Evolutionary conservation across 148 eudicot genomes (phyloP), one percentile per base, ranked within the genome.

Genomic region (Limonium bicolor): DNA sequence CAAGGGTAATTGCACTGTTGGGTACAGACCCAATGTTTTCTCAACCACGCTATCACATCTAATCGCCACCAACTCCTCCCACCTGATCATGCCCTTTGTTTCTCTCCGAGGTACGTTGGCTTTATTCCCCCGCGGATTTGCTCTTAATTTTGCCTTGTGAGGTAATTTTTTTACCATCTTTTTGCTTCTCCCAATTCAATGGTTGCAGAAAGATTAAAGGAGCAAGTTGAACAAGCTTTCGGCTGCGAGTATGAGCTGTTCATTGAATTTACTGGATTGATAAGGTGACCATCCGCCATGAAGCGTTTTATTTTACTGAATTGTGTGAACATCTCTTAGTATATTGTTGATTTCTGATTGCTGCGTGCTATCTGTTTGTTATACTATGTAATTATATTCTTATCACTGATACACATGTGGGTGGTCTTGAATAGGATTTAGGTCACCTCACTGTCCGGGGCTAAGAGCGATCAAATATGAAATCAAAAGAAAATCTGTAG

Each of bases 41-140:
- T 90, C 95, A 12, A 90, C 99, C 25, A 85, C 99, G 31, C 84
- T 90, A 18, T 77, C 93, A 54, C 99, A 90, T 69, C 82, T 90
- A 12, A 73, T 90, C 38, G 99, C 99, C 53, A 90, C 95, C 30
- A 73, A 84, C 29, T 90, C 55, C 7, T 29, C 80, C 26, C 93
- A 84, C 54, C 67, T 90, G 20, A 73, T 84, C 41, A 67, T 90
- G 63, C 99, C 99, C 34, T 68, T 90, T 37, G 78, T 90, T 30
- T 69, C 80, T 46, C 61, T 90, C 23, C 69, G 99, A 50, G 96
- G 94, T 65, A 36, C 1, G 35, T 27, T 47, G 16, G 6, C 40
- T 38, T 3, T 15, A 19, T 23, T 34, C 30, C 22, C 30, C 10
- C 2, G 14, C 35, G 10, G 26, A n/a, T 18, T 16, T 13, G 6